Evolutionary conservation across 495 filamentous ascomycete genomes (phyloP).

Genomic region (Durotheca rogersii): DNA sequence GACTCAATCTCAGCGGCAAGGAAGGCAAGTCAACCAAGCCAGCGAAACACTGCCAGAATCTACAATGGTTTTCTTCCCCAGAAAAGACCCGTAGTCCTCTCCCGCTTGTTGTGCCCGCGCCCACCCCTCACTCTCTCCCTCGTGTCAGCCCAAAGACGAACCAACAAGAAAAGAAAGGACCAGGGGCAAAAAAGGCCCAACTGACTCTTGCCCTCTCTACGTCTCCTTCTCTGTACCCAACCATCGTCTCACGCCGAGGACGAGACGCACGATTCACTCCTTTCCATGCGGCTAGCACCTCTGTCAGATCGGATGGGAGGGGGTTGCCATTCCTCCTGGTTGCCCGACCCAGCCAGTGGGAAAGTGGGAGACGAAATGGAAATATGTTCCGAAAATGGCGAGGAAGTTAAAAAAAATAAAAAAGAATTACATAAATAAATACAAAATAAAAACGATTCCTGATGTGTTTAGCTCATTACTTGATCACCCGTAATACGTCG

Average conservation of each 20-base stretch:
- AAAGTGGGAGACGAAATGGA: no score
- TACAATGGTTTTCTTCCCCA: slow-evolving; percentile 25
- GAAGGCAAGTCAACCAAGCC: slow-evolving; percentile 12
- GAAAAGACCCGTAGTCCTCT: not conserved
- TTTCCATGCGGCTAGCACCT: not conserved
- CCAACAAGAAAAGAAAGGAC: slow-evolving; percentile 4
- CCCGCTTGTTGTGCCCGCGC: not conserved
- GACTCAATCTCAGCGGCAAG: slow-evolving; percentile 20
- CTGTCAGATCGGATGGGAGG: not conserved
- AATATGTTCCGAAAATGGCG: no score
- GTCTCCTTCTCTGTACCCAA: not conserved
- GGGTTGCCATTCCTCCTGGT: not conserved
- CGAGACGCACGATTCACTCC: not conserved
- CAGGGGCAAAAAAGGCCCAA: not conserved
- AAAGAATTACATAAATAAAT: no score
- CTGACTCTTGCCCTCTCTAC: not conserved
- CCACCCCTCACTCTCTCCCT: not conserved
- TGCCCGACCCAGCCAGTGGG: not conserved
- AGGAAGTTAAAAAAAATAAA: slow-evolving; percentile 24
- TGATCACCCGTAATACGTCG: slow-evolving; percentile 26
- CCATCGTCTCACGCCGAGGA: not conserved
- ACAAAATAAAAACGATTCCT: slow-evolving; percentile 19
- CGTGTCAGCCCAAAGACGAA: slow-evolving; percentile 7
- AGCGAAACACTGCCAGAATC: slow-evolving; percentile 19
- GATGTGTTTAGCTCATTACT: slow-evolving; percentile 21